A percentile compares a stretch with the other conserved stretches of the same genome.
Evolutionary conservation across 768 basidiomycete species (phyloP).

Genomic region (Tricholoma saponaceum): DNA sequence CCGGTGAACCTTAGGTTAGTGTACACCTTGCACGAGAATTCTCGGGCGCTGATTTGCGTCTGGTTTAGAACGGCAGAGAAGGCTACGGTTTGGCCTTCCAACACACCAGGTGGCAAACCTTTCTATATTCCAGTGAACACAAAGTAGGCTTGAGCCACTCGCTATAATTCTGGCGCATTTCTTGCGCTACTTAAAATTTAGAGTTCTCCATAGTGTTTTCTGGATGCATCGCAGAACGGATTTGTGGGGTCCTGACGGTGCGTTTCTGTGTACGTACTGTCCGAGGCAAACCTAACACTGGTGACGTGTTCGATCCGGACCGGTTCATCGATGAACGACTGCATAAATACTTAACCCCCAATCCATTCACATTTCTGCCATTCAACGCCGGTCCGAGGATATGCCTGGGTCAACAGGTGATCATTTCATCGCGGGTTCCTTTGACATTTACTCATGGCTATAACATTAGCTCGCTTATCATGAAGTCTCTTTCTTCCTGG

Average conservation of each 20-base stretch:
- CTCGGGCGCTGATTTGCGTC: not conserved
- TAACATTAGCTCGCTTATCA: conserved; percentile 43
- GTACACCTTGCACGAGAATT: not conserved
- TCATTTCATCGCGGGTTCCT: not conserved
- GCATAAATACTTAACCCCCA: conserved; percentile 48
- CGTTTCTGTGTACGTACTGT: not conserved
- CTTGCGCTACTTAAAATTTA: conserved; percentile 6
- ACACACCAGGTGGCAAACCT: not conserved
- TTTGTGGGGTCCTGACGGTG: conserved; percentile 65
- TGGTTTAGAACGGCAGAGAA: not conserved
- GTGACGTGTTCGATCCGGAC: conserved; percentile 49
- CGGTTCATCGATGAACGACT: conserved; percentile 59
- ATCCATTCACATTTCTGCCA: conserved; percentile 67
- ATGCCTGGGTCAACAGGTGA: conserved; percentile 44
- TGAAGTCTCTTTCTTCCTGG: conserved; percentile 52
- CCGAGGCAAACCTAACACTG: not conserved
- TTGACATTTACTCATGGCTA: conserved; percentile 11
- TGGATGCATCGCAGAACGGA: conserved; percentile 61
- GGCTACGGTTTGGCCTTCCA: not conserved
- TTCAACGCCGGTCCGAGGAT: conserved; percentile 68
- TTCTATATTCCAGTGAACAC: not conserved
- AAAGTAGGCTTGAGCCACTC: not conserved
- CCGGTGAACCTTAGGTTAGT: not conserved
- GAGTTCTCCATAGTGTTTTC: conserved; percentile 43
- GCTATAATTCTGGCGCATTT: not conserved